Evolutionary conservation across 2,329 filamentous ascomycete species (phyloP).

Genomic region (Aspergillus awamori): DNA sequence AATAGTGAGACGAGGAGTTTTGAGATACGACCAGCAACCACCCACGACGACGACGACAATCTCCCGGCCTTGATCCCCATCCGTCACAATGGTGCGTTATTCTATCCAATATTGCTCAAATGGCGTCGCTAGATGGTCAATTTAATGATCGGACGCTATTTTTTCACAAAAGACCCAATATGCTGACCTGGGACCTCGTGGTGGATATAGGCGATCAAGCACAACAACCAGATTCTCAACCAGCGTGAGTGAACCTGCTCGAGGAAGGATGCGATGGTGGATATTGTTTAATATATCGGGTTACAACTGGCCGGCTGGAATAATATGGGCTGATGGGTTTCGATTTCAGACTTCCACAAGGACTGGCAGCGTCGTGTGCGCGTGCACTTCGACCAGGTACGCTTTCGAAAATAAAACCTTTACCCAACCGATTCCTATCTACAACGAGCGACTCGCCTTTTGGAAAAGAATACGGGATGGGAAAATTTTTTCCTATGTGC

Average conservation of each 20-base stretch:
- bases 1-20: constrained; percentile 42
- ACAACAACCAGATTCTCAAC: constrained; percentile 98
- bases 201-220: constrained; percentile 84
- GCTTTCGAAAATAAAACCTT: constrained; percentile 42
- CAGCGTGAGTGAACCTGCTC: constrained; percentile 69
- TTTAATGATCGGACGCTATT: constrained; percentile 15
- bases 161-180: constrained; percentile 4
- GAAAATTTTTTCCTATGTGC: constrained; percentile 22
- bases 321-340: constrained; percentile 29
- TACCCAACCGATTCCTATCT: constrained; percentile 17
- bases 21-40: constrained; percentile 52
- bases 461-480: constrained; percentile 9
- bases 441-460: constrained; percentile 17
- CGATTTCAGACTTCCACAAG: constrained; percentile 86
- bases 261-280: background rate
- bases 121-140: constrained; percentile 17
- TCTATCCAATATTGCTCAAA: constrained; percentile 20
- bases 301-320: constrained; percentile 22
- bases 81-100: constrained; percentile 55
- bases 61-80: constrained; percentile 55
- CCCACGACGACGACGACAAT: constrained; percentile 45
- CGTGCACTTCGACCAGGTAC: constrained; percentile 99
- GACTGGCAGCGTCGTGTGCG: constrained; percentile 99
- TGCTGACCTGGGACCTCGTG: constrained; percentile 29
- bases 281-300: background rate